Base-by-base conservation (phyloP, 1,284 basidiomycete genomes). In the Leucoagaricus sp. region DNA sequence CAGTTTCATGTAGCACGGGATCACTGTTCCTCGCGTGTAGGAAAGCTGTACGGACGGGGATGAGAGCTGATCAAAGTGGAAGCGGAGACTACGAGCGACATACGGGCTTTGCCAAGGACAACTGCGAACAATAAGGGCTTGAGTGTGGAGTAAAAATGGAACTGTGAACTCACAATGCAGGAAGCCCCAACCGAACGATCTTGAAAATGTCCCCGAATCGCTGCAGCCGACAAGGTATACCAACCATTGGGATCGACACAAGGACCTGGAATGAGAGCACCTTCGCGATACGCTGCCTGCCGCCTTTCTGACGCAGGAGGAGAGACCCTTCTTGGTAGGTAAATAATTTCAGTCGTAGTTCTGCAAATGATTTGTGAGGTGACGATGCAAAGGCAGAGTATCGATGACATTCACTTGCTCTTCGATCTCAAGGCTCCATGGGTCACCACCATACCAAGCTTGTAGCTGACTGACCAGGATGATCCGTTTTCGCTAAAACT, bases 21-120 rank as follows among this genome's bases (percentile, higher is more conserved):
- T 72, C 4, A 69, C 67, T 19, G 71, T 72, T 15, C 75, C 76
- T 33, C 75, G 69, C 15, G 75, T 72, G 59, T 76, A 78, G 31
- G 67, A 72, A 17, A 76, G n/a, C n/a, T n/a, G n/a, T 77, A 42
- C n/a, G n/a, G 13, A 15, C 26, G 13, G 28, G 33, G 23, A 38
- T 41, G 33, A 15, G 17, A 23, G 29, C 49, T 13, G 15, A n/a
- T 34, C 7, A 50, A 50, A 8, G 21, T 17, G 9, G 2, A 41
- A 7, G 41, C 23, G 3, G n/a, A 36, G 36, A 26, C 10, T 19
- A n/a, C n/a, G n/a, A n/a, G n/a, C n/a, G n/a, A 53, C 61, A 12
- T 46, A 65, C 64, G 3, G 62, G 65, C 19, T 60, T 51, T 0
- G 65, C 62, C 10, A 66, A 49, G 31, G 52, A 60, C 10, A 66